Conservation (phyloP, 2,329 filamentous ascomycete genomes). For the Blastomyces percursus region DNA sequence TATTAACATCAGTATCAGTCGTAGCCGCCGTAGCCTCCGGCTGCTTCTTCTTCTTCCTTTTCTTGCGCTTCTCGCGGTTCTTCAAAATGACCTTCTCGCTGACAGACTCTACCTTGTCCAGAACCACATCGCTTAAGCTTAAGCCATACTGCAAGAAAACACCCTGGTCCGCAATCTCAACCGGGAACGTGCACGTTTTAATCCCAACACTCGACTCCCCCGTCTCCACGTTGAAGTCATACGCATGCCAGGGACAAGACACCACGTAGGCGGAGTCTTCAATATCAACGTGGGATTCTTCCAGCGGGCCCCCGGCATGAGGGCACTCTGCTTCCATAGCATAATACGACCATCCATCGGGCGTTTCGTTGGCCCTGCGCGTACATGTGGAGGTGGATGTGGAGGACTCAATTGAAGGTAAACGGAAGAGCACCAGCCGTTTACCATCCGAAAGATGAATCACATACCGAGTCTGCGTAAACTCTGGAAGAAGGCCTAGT, state of each 20-base stretch:
- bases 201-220: constrained; percentile 40
- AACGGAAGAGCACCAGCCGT: constrained; percentile 37
- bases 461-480: constrained; percentile 34
- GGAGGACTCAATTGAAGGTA: constrained; percentile 31
- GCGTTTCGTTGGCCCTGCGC: constrained; percentile 24
- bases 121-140: constrained; percentile 14
- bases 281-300: constrained; percentile 37
- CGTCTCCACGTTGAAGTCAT: constrained; percentile 41
- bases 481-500: constrained; percentile 23
- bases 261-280: constrained; percentile 40
- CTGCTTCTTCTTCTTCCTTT: not conserved
- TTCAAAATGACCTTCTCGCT: constrained; percentile 39
- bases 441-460: constrained; percentile 35
- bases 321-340: constrained; percentile 41
- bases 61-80: constrained; percentile 18
- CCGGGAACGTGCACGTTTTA: constrained; percentile 38
- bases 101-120: constrained; percentile 31
- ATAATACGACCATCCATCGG: constrained; percentile 37
- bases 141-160: constrained; percentile 26
- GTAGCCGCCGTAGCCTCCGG: constrained; percentile 7
- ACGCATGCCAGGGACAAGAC: constrained; percentile 41
- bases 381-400: constrained; percentile 17
- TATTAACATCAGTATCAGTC: not conserved
- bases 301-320: constrained; percentile 39
- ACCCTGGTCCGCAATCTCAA: constrained; percentile 27